phyloP scores from a whole-genome alignment of 192 early-diverging fungal species.

The Coemansia sp. region DNA sequence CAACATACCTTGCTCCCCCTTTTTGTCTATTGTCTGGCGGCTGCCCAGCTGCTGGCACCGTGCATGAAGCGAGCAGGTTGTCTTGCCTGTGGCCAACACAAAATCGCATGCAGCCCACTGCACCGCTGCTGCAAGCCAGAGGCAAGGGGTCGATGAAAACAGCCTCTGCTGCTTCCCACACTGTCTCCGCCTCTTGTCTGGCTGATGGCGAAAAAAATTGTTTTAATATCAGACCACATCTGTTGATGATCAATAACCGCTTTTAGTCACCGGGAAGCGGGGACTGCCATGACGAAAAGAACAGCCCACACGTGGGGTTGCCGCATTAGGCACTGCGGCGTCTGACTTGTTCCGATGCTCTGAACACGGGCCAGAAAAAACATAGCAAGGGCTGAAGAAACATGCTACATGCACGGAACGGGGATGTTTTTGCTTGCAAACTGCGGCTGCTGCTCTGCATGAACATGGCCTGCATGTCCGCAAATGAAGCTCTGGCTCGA shows the following conservation, averaged over 20 bases:
- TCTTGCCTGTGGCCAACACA: slow-evolving; percentile 5
- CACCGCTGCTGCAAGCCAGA: background rate
- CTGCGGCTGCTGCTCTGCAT: background rate
- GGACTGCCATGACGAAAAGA: background rate
- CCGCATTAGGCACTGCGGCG: background rate
- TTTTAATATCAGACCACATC: too few species aligned
- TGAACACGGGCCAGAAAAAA: too few species aligned
- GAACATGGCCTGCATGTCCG: background rate
- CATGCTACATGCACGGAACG: background rate
- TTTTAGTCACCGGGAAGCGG: too few species aligned
- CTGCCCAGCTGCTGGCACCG: slow-evolving; percentile 2
- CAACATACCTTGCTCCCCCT: background rate
- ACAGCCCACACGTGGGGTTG: background rate
- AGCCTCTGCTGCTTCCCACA: too few species aligned
- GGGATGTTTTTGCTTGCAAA: background rate
- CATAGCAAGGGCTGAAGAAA: too few species aligned
- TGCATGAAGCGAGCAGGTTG: slow-evolving; percentile 2
- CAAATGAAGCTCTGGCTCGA: background rate
- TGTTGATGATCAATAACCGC: too few species aligned
- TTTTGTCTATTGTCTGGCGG: background rate
- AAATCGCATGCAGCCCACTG: background rate
- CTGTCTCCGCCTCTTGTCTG: too few species aligned
- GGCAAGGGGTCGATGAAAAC: background rate
- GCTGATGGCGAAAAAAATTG: too few species aligned
- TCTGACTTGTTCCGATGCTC: background rate